These are phyloP conservation scores for Setaria italica DNA, from an alignment of 202 grass and related monocot species.

Conservation along the genomic window DNA sequence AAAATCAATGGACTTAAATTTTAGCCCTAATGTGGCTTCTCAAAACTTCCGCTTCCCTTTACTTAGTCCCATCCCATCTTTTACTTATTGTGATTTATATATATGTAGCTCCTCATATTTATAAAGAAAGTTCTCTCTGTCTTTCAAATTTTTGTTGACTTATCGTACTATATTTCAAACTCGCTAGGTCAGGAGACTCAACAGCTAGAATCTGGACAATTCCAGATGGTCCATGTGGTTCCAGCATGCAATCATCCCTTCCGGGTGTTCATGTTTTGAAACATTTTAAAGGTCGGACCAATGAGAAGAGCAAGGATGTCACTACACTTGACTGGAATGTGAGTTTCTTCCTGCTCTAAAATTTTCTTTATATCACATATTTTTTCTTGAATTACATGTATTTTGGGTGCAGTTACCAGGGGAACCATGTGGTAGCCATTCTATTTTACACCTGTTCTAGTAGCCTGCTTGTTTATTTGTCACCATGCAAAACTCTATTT, in stretches of 20 bases:
- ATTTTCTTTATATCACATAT: neutral
- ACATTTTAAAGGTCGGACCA: conserved; percentile 90
- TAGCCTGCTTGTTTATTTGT: conserved; percentile 6
- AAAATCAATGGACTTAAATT: neutral
- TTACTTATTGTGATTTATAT: conserved; percentile 24
- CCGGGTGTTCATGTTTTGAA: conserved; percentile 88
- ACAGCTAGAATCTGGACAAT: conserved; percentile 99
- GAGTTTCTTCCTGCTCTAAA: conserved; percentile 41
- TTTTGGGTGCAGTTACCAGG: neutral
- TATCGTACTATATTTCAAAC: conserved; percentile 39
- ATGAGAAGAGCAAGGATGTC: conserved; percentile 99
- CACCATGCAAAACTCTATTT: neutral
- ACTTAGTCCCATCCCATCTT: neutral
- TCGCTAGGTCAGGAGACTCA: conserved; percentile 88
- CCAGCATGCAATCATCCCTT: conserved; percentile 57
- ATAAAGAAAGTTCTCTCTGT: conserved; percentile 20
- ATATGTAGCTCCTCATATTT: neutral
- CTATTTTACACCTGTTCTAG: conserved; percentile 18
- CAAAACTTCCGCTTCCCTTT: neutral
- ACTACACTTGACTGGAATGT: conserved; percentile 99
- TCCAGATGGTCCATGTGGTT: conserved; percentile 88
- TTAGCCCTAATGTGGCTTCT: neutral
- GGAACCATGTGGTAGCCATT: neutral
- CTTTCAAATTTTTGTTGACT: conserved; percentile 23
- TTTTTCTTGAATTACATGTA: neutral